A percentile compares a stretch with the other conserved stretches of the same genome.
phyloP scores from a whole-genome alignment of 495 filamentous ascomycete genomes.

The Xylaria sp. region DNA sequence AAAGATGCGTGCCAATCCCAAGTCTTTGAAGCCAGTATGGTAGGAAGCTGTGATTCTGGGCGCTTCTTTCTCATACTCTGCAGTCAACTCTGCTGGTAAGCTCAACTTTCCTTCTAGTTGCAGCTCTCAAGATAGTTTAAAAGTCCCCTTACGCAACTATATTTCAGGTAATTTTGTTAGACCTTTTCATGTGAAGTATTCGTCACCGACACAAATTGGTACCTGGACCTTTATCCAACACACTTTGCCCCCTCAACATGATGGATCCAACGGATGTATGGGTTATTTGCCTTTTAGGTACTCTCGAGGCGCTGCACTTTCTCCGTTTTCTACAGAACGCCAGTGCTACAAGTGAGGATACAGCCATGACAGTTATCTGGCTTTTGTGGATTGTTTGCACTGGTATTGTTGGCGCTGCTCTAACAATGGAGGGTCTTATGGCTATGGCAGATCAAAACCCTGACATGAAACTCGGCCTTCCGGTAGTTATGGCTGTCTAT shows the following conservation, averaged over 20 bases:
- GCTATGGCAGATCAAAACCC: neutral
- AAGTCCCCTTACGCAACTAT: neutral
- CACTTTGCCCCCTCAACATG: neutral
- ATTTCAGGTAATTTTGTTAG: neutral
- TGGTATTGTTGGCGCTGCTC: neutral
- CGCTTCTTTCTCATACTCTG: neutral
- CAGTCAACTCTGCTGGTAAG: neutral
- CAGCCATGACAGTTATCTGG: neutral
- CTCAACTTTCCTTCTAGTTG: neutral
- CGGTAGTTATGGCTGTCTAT: neutral
- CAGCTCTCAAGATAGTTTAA: neutral
- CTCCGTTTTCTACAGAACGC: neutral
- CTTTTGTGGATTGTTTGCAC: neutral
- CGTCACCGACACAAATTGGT: neutral
- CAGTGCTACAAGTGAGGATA: neutral
- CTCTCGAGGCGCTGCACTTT: neutral
- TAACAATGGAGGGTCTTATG: conserved; percentile 11
- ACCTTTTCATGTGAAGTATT: neutral
- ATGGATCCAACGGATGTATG: conserved; percentile 2
- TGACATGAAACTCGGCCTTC: conserved; percentile 1
- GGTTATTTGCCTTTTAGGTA: neutral
- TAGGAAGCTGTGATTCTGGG: neutral
- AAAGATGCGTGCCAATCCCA: neutral
- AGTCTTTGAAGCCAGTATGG: neutral
- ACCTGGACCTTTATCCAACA: neutral